Evolutionary conservation across 1,284 basidiomycete genomes (phyloP), one percentile per base, ranked within the genome.

Genomic region (Cryptococcus neoformans): DNA sequence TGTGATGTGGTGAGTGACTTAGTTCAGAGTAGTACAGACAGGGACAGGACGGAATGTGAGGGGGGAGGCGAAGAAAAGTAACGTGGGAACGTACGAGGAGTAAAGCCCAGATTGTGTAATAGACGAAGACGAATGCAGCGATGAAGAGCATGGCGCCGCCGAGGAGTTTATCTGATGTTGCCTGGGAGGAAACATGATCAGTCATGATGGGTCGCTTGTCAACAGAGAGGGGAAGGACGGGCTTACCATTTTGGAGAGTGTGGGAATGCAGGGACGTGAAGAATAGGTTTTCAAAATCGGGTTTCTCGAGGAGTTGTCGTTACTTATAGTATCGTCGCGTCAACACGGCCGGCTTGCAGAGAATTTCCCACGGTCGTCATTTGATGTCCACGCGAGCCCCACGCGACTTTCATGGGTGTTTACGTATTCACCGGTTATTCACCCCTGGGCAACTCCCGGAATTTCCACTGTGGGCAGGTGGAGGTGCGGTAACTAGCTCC

Each of bases 51-150:
- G 46, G 28, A 16, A 6, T 41, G 34, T 12, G 44, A n/a, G 44
- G 49, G 11, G 14, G 35, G 34, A 57, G 49, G 28, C 7, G 48
- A 36, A 46, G 9, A 14, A 14, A 45, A 12, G 36, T 10, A 4
- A 51, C 21, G 11, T 7, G 11, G 11, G 40, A 35, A 81, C 85
- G 66, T 67, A 93, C 93, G 53, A 93, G 82, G 44, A 96, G 79
- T 50, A 96, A 81, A 7, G 92, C 87, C 92, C 93, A 96, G 44
- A 83, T 82, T 4, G 92, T 93, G 77, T 96, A 97, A 76, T 96
- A 96, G 17, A 83, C 78, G 78, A 95, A 95, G 46, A 90, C 85
- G 55, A 85, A 77, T 4, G 83, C 83, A 36, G 91, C 89, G 61
- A 83, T 81, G 63, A 89, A 79, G 70, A 96, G 84, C 88, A 94